These are phyloP conservation scores for Talaromyces borbonicus DNA, from an alignment of 495 filamentous ascomycete genomes.

Conservation along the genomic window DNA sequence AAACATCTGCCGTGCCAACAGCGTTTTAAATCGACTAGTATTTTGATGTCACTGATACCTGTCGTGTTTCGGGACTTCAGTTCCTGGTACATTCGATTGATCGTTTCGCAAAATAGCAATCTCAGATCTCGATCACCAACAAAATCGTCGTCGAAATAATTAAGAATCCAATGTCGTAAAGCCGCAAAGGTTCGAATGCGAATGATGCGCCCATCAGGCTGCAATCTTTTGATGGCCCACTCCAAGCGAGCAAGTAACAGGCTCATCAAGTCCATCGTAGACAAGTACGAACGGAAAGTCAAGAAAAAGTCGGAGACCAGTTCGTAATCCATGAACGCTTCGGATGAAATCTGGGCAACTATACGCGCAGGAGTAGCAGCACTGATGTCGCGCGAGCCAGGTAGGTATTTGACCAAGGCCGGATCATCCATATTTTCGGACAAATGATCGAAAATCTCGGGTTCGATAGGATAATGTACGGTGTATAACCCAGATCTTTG, in stretches of 20 bases:
- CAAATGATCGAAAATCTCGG: constrained; percentile 67
- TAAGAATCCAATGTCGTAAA: constrained; percentile 94
- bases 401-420: constrained; percentile 74
- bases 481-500: constrained; percentile 34
- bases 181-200: constrained; percentile 93
- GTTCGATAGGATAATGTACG: constrained; percentile 37
- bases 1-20: constrained; percentile 92
- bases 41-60: constrained; percentile 73
- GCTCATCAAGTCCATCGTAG: constrained; percentile 61
- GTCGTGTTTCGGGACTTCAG: constrained; percentile 41
- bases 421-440: constrained; percentile 65
- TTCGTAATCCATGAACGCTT: constrained; percentile 93
- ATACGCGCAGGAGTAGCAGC: constrained; percentile 88
- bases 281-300: constrained; percentile 80
- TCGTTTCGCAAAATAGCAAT: constrained; percentile 65
- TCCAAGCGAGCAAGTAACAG: constrained; percentile 76
- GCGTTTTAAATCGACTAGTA: constrained; percentile 87
- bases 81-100: constrained; percentile 67
- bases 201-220: constrained; percentile 84
- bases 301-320: constrained; percentile 97
- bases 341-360: constrained; percentile 95
- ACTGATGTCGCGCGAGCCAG: constrained; percentile 60
- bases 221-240: constrained; percentile 74
- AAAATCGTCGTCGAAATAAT: constrained; percentile 96
- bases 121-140: constrained; percentile 72